These are phyloP conservation scores for Talaromyces sp. DNA, from an alignment of 2,329 filamentous ascomycete genomes.

Conservation along the genomic window DNA sequence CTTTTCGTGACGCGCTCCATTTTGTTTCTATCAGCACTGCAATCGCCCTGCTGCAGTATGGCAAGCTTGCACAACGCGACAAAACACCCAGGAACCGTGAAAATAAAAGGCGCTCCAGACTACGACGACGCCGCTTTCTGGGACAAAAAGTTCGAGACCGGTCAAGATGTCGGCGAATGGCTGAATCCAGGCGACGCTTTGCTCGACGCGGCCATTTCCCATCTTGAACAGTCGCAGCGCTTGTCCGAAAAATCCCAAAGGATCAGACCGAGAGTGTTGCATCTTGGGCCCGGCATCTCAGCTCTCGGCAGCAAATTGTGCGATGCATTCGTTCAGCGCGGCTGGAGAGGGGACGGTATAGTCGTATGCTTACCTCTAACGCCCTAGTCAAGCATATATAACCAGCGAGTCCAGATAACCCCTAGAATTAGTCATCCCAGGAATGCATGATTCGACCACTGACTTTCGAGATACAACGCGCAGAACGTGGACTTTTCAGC, in stretches of 20 bases:
- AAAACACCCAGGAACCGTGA: conserved; percentile 11
- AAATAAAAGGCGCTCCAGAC: conserved; percentile 23
- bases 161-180: conserved; percentile 34
- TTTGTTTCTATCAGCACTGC: not conserved
- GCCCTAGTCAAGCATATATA: not conserved
- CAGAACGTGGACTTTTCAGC: conserved; percentile 34
- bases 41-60: not conserved
- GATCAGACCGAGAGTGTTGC: conserved; percentile 21
- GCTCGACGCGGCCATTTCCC: conserved; percentile 21
- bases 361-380: conserved; percentile 20
- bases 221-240: conserved; percentile 16
- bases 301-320: conserved; percentile 25
- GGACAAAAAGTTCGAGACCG: conserved; percentile 29
- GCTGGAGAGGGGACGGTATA: conserved; percentile 26
- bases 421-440: not conserved
- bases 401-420: not conserved
- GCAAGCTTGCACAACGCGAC: not conserved
- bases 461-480: not conserved
- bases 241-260: not conserved
- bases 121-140: conserved; percentile 30
- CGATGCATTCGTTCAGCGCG: conserved; percentile 19
- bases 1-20: not conserved
- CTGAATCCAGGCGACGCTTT: conserved; percentile 28
- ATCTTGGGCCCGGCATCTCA: conserved; percentile 31
- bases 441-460: not conserved